Base-by-base conservation (phyloP, 2,329 filamentous ascomycete species). In the Pseudocercospora fijiensis region DNA sequence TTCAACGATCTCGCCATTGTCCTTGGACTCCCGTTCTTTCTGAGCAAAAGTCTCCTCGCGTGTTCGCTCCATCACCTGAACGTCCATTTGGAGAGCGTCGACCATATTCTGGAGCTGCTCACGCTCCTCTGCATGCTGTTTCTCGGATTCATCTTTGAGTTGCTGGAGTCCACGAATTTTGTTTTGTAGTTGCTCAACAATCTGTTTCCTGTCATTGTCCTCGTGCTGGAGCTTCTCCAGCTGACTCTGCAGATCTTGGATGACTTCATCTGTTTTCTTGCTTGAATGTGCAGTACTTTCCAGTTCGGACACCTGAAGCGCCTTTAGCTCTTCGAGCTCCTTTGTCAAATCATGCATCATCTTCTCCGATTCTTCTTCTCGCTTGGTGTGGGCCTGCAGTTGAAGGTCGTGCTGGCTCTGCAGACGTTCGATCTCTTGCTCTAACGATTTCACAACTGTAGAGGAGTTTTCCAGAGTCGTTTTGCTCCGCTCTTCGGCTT, bases 181-280 rank as follows among this genome's bases (percentile, higher is more conserved):
- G 7, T 24, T 55, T 55, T 70, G 69, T 20, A 71, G 60, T 28
- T 61, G 41, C 47, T 65, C 65, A 4, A 69, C 62, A 10, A 68
- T 61, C 16, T 63, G 52, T 22, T 62, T 61, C n/a, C 66, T 67
- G 43, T 70, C 66, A 10, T 37, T 64, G 28, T 67, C 72, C 24
- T 69, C 65, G 18, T 67, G 61, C 49, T 72, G 68, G 20, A 72
- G 61, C 52, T 67, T 66, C n/a, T 57, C 33, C n/a, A 73, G 45
- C 55, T 68, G 66, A 10, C 64, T 58, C 27, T 69, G 67, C 4
- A 73, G 64, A 22, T 61, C 61, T 30, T 67, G 30, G 20, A 70
- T 53, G 4, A 64, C 37, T 10, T 65, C 49, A 60, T 64, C 53
- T 13, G 51, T 51, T 24, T 66, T 58, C 51, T 65, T 53, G 20